Evolutionary conservation across 495 filamentous ascomycete species (phyloP).

Genomic region (Penicillium riverlandense): DNA sequence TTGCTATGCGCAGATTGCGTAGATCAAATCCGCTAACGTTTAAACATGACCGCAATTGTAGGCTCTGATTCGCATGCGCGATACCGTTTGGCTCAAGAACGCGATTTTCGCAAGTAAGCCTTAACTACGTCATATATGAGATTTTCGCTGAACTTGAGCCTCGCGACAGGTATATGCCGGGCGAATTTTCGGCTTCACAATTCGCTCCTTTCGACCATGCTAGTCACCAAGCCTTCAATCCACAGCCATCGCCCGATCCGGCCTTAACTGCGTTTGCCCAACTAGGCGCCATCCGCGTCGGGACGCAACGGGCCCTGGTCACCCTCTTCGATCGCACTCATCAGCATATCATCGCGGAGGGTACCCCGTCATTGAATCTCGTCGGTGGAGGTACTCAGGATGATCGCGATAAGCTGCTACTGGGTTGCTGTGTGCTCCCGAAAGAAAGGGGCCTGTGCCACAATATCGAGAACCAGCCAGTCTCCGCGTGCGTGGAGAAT

Average conservation of each 20-base stretch:
- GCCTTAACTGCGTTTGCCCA: conserved; percentile 50
- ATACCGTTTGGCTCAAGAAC: too few relatives aligned
- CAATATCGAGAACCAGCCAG: conserved; percentile 13
- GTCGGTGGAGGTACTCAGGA: conserved; percentile 12
- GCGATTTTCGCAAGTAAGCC: too few relatives aligned
- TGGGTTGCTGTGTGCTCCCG: conserved; percentile 38
- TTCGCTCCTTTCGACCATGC: conserved; percentile 13
- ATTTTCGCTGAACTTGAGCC: too few relatives aligned
- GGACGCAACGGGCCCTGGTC: too few relatives aligned
- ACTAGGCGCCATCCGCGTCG: too few relatives aligned
- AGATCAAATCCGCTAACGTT: too few relatives aligned
- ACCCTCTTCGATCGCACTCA: too few relatives aligned
- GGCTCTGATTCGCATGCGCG: too few relatives aligned
- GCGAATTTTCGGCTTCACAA: conserved; percentile 6
- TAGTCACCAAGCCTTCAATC: conserved; percentile 3
- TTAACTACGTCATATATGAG: too few relatives aligned
- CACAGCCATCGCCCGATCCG: conserved; percentile 38
- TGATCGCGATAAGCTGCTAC: conserved; percentile 23
- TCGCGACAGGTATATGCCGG: conserved; percentile 11
- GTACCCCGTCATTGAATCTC: conserved; percentile 41
- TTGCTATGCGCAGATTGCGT: too few relatives aligned
- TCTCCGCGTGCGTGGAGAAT: not conserved
- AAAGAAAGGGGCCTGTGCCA: conserved; percentile 38
- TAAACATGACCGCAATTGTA: too few relatives aligned
- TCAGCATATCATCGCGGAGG: too few relatives aligned